Conservation (phyloP, 345 rosid genomes). For the Salix caprea region DNA sequence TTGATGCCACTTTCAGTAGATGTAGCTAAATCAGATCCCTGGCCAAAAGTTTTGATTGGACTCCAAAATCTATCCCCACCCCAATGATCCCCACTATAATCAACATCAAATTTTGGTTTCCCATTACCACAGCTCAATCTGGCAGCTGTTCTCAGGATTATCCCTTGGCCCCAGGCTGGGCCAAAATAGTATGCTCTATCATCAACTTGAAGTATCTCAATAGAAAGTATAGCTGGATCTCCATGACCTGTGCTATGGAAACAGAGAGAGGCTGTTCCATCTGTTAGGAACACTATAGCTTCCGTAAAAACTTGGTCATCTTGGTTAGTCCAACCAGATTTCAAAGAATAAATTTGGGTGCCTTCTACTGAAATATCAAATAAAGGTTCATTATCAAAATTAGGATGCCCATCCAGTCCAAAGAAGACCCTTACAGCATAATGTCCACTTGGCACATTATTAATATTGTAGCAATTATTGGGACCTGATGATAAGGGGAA, state of each 20-base stretch:
- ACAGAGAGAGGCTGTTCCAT: slow-evolving; percentile 70
- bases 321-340: slow-evolving; percentile 78
- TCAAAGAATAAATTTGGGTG: slow-evolving; percentile 68
- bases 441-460: slow-evolving; percentile 67
- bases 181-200: slow-evolving; percentile 68
- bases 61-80: slow-evolving; percentile 99
- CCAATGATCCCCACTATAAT: slow-evolving; percentile 78
- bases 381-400: slow-evolving; percentile 65
- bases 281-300: slow-evolving; percentile 62
- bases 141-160: slow-evolving; percentile 63
- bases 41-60: slow-evolving; percentile 53
- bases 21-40: slow-evolving; percentile 49
- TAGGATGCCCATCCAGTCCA: slow-evolving; percentile 43
- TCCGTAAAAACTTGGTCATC: slow-evolving; percentile 83
- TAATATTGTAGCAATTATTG: slow-evolving; percentile 76
- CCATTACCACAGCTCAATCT: slow-evolving; percentile 80
- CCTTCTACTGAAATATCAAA: slow-evolving; percentile 91
- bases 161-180: slow-evolving; percentile 47
- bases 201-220: slow-evolving; percentile 89
- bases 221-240: slow-evolving; percentile 77
- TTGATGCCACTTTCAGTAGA: slow-evolving; percentile 63
- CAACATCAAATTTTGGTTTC: slow-evolving; percentile 62
- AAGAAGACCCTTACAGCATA: slow-evolving; percentile 81
- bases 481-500: slow-evolving; percentile 91
- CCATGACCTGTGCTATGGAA: slow-evolving; percentile 99